Evolutionary conservation across 2,329 filamentous ascomycete genomes (phyloP).

Genomic region (Calonectria naviculata): DNA sequence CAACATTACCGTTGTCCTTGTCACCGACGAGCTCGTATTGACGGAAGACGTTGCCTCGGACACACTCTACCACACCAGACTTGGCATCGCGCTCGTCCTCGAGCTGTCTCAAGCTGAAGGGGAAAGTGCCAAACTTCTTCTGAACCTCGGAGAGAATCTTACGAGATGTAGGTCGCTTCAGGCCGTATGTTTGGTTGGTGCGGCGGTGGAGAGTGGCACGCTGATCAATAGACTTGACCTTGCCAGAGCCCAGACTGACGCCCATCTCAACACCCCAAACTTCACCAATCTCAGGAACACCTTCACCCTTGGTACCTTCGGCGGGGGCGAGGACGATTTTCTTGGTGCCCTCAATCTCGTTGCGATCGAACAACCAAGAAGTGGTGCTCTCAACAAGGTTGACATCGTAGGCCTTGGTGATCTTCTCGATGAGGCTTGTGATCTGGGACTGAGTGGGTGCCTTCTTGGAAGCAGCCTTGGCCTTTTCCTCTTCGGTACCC

Average conservation of each 20-base stretch:
- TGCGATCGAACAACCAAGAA: conserved; percentile 94
- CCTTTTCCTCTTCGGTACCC: conserved; percentile 94
- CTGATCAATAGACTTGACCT: conserved; percentile 92
- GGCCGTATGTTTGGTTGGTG: conserved; percentile 88
- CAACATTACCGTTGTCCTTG: conserved; percentile 87
- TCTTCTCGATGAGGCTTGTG: conserved; percentile 87
- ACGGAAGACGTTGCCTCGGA: conserved; percentile 90
- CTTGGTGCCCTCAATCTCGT: conserved; percentile 97
- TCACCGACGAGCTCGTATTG: conserved; percentile 97
- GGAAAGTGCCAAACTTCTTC: conserved; percentile 98
- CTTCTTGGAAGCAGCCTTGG: conserved; percentile 87
- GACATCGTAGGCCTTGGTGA: conserved; percentile 90
- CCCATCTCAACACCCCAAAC: conserved; percentile 99
- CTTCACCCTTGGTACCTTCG: conserved; percentile 92
- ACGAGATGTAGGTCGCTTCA: conserved; percentile 94
- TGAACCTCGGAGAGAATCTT: conserved; percentile 94
- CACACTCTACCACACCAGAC: conserved; percentile 95
- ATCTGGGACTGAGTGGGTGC: conserved; percentile 88
- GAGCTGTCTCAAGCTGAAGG: conserved; percentile 96
- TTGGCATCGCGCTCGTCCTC: conserved; percentile 97
- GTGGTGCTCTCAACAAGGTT: conserved; percentile 98
- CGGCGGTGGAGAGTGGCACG: conserved; percentile 93
- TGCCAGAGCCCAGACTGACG: conserved; percentile 89
- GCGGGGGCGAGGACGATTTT: conserved; percentile 94
- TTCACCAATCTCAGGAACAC: conserved; percentile 87